These are phyloP conservation scores for Trebouxia gelatinosa DNA, from an alignment of 163 green algal species.

Conservation along the genomic window DNA sequence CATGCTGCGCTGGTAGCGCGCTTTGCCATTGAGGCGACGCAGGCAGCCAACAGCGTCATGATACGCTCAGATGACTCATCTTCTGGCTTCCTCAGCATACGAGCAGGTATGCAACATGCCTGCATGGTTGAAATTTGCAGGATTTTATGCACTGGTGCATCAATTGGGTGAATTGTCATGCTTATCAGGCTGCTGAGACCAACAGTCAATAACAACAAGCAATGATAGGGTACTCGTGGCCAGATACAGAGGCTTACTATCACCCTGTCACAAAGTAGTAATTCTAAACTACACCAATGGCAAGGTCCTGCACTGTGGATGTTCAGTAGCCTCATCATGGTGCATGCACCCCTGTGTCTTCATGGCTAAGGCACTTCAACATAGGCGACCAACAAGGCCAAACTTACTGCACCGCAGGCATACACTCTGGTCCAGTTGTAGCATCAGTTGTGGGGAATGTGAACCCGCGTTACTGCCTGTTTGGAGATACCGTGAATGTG, in stretches of 20 bases:
- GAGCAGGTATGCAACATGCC: not conserved
- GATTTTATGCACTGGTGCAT: not conserved
- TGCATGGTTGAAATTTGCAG: not conserved
- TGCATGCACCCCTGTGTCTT: not conserved
- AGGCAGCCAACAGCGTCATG: conserved; percentile 28
- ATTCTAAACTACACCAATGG: not conserved
- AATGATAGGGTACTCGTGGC: not conserved
- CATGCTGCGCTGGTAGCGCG: not conserved
- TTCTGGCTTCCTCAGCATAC: conserved; percentile 19
- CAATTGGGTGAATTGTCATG: too few relatives aligned
- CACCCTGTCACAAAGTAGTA: not conserved
- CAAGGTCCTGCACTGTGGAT: not conserved
- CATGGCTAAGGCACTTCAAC: not conserved
- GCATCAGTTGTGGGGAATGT: conserved; percentile 11
- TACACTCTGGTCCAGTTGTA: conserved; percentile 35
- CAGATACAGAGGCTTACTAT: not conserved
- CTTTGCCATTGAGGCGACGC: conserved; percentile 37
- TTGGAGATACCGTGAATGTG: conserved; percentile 38
- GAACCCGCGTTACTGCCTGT: conserved; percentile 37
- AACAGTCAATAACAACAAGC: too few relatives aligned
- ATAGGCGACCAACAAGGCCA: not conserved
- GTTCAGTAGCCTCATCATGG: not conserved
- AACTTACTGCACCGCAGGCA: not conserved
- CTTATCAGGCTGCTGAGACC: too few relatives aligned
- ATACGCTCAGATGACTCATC: conserved; percentile 35